phyloP scores from a whole-genome alignment of 371 early-diverging fungal genomes.

The Circinella umbellata region DNA sequence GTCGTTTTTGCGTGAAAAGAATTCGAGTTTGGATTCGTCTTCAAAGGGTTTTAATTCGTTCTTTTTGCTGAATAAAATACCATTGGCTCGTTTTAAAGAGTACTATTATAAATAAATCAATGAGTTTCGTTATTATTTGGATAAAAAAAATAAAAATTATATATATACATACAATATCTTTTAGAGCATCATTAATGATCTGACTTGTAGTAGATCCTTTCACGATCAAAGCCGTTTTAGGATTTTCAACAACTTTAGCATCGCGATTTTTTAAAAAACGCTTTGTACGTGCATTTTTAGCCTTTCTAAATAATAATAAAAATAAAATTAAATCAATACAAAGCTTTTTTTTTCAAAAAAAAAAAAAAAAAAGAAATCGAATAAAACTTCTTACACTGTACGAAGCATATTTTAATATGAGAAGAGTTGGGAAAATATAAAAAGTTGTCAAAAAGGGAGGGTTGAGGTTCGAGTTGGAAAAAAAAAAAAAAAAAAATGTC shows the following conservation, averaged over 20 bases:
- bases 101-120: conserved; percentile 60
- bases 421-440: background rate
- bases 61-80: conserved; percentile 87
- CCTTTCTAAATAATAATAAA: conserved; percentile 57
- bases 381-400: conserved; percentile 45
- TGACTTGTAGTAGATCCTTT: conserved; percentile 89
- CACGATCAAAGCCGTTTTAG: conserved; percentile 89
- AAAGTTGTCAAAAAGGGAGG: background rate
- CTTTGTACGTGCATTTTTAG: conserved; percentile 85
- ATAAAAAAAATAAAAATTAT: background rate
- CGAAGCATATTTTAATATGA: conserved; percentile 41
- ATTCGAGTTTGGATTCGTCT: conserved; percentile 89
- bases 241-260: conserved; percentile 90
- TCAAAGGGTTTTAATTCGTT: conserved; percentile 97
- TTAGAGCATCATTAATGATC: conserved; percentile 81
- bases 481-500: background rate
- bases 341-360: background rate
- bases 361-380: background rate
- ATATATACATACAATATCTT: conserved; percentile 82
- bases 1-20: conserved; percentile 94
- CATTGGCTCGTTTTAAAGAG: conserved; percentile 90
- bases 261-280: conserved; percentile 88
- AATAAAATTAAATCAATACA: background rate
- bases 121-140: too few species aligned
- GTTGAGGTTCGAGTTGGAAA: background rate